A percentile compares a stretch with the other conserved stretches of the same genome.
Conservation (phyloP, 2,329 filamentous ascomycete genomes). For the Colletotrichum magnum region DNA sequence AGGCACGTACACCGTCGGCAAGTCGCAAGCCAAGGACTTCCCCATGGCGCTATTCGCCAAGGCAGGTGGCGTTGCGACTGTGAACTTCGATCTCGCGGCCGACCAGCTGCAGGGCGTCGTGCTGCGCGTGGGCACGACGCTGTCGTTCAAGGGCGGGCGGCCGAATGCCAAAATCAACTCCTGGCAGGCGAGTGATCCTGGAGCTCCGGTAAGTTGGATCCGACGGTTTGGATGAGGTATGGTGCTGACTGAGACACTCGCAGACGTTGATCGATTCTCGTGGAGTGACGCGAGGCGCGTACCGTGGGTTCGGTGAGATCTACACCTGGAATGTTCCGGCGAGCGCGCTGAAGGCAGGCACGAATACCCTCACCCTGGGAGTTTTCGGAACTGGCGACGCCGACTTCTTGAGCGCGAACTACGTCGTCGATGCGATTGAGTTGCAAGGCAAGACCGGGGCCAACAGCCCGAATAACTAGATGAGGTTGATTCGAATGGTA, state of each 20-base stretch:
- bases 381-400: slow-evolving; percentile 66
- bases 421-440: slow-evolving; percentile 37
- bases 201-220: slow-evolving; percentile 49
- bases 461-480: neutral
- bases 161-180: slow-evolving; percentile 58
- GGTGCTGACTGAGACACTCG: slow-evolving; percentile 37
- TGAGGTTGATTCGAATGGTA: neutral
- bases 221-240: slow-evolving; percentile 46
- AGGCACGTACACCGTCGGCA: slow-evolving; percentile 66
- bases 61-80: slow-evolving; percentile 62
- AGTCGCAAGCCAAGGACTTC: slow-evolving; percentile 60
- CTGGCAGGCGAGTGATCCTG: slow-evolving; percentile 49
- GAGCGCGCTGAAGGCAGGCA: slow-evolving; percentile 63
- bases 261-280: slow-evolving; percentile 64
- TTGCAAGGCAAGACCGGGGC: slow-evolving; percentile 24
- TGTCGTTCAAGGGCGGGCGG: slow-evolving; percentile 69
- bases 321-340: slow-evolving; percentile 67
- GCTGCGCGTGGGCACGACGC: slow-evolving; percentile 69
- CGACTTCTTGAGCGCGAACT: slow-evolving; percentile 64
- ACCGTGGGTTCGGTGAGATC: slow-evolving; percentile 69
- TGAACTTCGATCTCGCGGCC: slow-evolving; percentile 63
- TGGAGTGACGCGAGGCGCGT: slow-evolving; percentile 71
- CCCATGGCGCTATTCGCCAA: slow-evolving; percentile 71
- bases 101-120: slow-evolving; percentile 61
- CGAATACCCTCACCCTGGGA: slow-evolving; percentile 68